Base-by-base conservation (phyloP, 2,329 filamentous ascomycete genomes). In the Curvularia eragrostidis region DNA sequence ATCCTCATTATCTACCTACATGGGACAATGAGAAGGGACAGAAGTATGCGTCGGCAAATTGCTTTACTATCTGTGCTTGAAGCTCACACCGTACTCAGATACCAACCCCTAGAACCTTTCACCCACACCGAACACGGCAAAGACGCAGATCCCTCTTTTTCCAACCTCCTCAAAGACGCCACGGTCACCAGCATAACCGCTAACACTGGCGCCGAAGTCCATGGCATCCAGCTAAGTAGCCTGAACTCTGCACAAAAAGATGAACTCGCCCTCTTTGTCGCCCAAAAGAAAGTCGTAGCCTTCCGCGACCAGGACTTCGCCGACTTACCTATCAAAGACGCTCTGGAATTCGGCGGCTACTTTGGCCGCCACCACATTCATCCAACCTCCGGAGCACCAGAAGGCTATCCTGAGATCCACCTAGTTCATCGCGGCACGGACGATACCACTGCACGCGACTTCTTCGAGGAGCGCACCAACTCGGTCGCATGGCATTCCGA, bases 401-500 rank as follows among this genome's bases (percentile, higher is more conserved):
- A 86, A 61, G 90, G 89, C 3, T 84, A 87, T 72, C 90, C 91
- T 0, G 87, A 93, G 74, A 78, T 95, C 15, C 91, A 94, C 70
- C 84, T 95, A 1, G 91, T 94, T 1, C 90, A 94, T 77, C 86
- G 91, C 38, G 87, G 86, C 19, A 88, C 85, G 48, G 80, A 85
- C 58, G 88, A 91, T 66, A 85, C 83, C 6, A 84, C 81, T 2
- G 84, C 82, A 19, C 78, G 84, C 19, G 81, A 84, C 48, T 90
- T 89, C 76, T 88, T 92, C 64, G 79, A 84, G 53, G 85, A 86
- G 46, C 85, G 90, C 21, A 93, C 90, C 3, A 94, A 89, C 77
- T 91, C 89, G 1, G 87, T 96, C 1, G 91, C 91, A 7, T 97
- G 92, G 92, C 93, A 97, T 79, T 91, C 88, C 0, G 93, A 97